Evolutionary conservation across 1,284 basidiomycete species (phyloP), one percentile per base, ranked within the genome.

Genomic region (Pulveroboletus sp.): DNA sequence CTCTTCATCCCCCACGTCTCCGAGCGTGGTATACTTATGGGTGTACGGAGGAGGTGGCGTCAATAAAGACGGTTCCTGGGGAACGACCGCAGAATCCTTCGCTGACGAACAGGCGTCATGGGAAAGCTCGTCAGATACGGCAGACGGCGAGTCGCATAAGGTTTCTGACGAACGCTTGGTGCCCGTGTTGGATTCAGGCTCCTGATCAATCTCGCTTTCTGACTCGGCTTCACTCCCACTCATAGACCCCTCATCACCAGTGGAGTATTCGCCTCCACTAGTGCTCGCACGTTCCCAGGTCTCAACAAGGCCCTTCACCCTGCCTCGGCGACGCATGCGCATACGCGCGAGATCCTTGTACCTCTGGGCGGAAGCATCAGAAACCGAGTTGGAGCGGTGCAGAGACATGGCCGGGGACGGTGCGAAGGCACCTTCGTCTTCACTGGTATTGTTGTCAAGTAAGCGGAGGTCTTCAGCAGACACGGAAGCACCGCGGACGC

Each of bases 321-420:
- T 71, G 22, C 70, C 70, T 33, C 69, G 49, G n/a, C 69, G 71
- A 40, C 70, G 62, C 33, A 56, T 51, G 15, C 66, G 66, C 52
- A 73, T 62, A 17, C 54, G 57, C 9, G 72, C 72, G 18, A 73
- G 70, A 48, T 71, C 72, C 54, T 54, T 60, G 50, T 74, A 73
- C 43, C 71, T 60, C 50, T 68, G 68, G 0, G 65, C 58, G 4
- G 68, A 62, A 9, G 63, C 59, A 36, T 70, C 67, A 2, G 57
- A 70, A 28, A 67, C 54, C 1, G 66, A 64, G 52, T 69, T 55
- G 40, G 67, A 70, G n/a, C 66, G 65, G 18, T 60, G 60, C 18
- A 69, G 28, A 7, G 66, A 64, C 44, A 59, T 18, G 20, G 45
- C 47, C 2, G 68, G 64, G 24, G 69, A 61, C 35, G 39, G 48